Conservation (phyloP, 1,284 basidiomycete species). For the Sparassis latifolia region DNA sequence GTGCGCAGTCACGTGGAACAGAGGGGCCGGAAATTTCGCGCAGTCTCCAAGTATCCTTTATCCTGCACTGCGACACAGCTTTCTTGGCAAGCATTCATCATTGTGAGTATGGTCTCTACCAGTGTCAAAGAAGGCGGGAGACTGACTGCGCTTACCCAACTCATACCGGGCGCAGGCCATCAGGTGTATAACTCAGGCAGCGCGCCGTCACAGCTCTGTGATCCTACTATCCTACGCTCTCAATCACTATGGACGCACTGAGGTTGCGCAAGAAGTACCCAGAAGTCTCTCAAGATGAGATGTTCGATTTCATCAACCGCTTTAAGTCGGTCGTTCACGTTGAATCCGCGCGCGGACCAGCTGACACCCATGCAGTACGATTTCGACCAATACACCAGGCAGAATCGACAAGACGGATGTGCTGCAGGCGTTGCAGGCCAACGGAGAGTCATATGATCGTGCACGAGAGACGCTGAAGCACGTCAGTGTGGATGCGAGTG, state of each 20-base stretch:
- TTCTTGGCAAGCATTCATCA: neutral
- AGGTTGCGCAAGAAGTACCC: conserved; percentile 92
- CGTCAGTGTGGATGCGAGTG: conserved; percentile 91
- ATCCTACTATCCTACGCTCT: conserved; percentile 7
- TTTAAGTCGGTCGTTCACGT: conserved; percentile 73
- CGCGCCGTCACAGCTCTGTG: conserved; percentile 5
- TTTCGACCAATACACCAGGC: conserved; percentile 82
- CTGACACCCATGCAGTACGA: conserved; percentile 44
- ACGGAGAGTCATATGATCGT: conserved; percentile 87
- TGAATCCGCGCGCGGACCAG: conserved; percentile 4
- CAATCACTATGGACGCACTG: conserved; percentile 70
- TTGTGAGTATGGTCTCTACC: neutral
- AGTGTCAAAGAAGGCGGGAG: neutral
- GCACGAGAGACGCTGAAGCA: conserved; percentile 90
- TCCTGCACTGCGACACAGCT: neutral
- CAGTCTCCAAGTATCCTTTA: no score
- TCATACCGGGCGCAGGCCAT: no score
- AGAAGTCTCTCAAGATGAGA: conserved; percentile 86
- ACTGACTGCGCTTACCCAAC: no score
- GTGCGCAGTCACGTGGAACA: no score
- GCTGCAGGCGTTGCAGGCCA: conserved; percentile 68
- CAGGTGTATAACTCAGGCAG: conserved; percentile 4
- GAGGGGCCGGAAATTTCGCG: no score
- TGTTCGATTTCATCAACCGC: conserved; percentile 86
- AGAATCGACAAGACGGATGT: conserved; percentile 80